phyloP scores from a whole-genome alignment of 2,329 filamentous ascomycete species.

The Clarireedia monteithiana region DNA sequence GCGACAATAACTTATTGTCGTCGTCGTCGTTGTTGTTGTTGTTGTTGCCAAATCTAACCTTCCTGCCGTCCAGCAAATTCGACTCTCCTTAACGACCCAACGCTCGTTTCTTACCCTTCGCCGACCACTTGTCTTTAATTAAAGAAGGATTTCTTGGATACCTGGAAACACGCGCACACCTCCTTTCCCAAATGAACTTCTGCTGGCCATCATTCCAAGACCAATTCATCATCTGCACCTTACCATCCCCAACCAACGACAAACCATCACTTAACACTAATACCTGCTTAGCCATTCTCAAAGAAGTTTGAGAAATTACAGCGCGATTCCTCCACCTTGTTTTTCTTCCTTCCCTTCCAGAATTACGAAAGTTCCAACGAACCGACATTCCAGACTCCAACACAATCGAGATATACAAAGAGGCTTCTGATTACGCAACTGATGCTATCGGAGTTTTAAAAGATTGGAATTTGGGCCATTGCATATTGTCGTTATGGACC shows the following conservation, averaged over 20 bases:
- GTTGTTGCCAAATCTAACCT: no score
- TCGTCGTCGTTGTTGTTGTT: no score
- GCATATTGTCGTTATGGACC: conserved; percentile 4
- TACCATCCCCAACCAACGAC: background rate
- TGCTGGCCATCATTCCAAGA: no score
- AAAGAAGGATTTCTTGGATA: no score
- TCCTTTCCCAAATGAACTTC: no score
- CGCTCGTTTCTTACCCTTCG: no score
- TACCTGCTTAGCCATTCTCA: background rate
- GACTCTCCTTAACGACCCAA: no score
- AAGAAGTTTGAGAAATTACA: no score
- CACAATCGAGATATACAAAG: background rate
- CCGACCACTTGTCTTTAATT: no score
- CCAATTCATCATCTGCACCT: background rate
- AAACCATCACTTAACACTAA: background rate
- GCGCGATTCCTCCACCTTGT: background rate
- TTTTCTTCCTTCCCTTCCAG: background rate
- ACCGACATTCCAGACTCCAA: conserved; percentile 1
- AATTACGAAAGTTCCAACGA: background rate
- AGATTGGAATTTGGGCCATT: background rate
- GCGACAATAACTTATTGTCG: no score
- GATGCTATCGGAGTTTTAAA: conserved; percentile 1
- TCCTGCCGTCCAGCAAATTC: no score
- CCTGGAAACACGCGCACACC: no score
- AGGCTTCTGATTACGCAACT: background rate